Conservation (phyloP, 768 basidiomycete genomes). For the Rhizopogon salebrosus region DNA sequence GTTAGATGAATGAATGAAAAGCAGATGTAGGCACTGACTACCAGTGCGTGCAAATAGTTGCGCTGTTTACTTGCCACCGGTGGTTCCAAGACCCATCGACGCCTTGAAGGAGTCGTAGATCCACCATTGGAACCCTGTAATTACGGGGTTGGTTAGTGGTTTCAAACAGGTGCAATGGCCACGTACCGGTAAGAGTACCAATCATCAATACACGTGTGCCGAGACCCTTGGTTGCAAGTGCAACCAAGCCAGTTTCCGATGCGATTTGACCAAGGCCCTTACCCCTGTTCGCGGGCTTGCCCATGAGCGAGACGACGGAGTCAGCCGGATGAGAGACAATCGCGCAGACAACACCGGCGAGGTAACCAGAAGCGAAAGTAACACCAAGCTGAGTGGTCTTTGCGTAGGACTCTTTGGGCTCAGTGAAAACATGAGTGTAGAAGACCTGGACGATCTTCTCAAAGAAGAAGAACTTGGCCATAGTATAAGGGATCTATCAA, state of each 20-base stretch:
- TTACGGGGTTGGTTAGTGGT: not conserved
- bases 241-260: constrained; percentile 58
- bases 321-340: constrained; percentile 96
- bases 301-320: constrained; percentile 88
- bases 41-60: not conserved
- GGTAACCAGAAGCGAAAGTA: constrained; percentile 87
- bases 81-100: constrained; percentile 81
- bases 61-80: constrained; percentile 71
- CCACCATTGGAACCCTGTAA: constrained; percentile 86
- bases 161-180: not conserved
- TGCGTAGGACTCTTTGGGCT: constrained; percentile 72
- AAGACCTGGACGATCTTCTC: constrained; percentile 85
- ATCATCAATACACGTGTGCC: constrained; percentile 87
- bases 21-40: not conserved
- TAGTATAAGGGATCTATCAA: constrained; percentile 88
- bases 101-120: constrained; percentile 88
- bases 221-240: constrained; percentile 80
- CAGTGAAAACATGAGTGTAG: constrained; percentile 82
- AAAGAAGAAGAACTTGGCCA: constrained; percentile 98
- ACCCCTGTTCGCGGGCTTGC: constrained; percentile 83
- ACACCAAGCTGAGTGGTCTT: constrained; percentile 84
- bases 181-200: constrained; percentile 46
- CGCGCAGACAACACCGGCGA: constrained; percentile 94
- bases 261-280: constrained; percentile 70
- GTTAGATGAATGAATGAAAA: not conserved